Conservation (phyloP, 129 eudicot genomes). For the Rutidosis leptorrhynchoides region DNA sequence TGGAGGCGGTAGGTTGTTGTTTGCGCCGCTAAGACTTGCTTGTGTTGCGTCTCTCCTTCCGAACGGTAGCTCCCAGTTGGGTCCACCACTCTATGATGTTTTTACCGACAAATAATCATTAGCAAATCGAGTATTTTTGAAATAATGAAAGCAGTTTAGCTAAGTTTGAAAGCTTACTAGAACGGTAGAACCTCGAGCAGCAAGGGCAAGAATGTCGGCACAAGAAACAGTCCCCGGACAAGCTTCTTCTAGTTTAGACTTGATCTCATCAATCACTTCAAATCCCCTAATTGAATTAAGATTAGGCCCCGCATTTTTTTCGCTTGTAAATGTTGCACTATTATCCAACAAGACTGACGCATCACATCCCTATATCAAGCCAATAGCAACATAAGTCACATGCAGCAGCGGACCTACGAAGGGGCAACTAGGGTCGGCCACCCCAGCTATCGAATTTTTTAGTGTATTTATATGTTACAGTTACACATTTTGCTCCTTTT, state of each 20-base stretch:
- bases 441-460: too few species aligned
- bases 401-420: too few species aligned
- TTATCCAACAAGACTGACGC: constrained; percentile 88
- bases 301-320: constrained; percentile 76
- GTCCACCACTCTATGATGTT: constrained; percentile 76
- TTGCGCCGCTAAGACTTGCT: constrained; percentile 63
- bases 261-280: constrained; percentile 84
- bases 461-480: too few species aligned
- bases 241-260: constrained; percentile 65
- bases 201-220: constrained; percentile 86
- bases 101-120: neutral
- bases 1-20: constrained; percentile 75
- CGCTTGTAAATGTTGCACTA: constrained; percentile 51
- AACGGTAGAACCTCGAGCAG: constrained; percentile 80
- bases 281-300: constrained; percentile 80
- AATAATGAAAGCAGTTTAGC: neutral
- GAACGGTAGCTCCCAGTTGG: constrained; percentile 78
- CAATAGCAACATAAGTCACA: neutral
- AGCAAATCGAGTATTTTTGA: neutral
- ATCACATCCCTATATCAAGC: constrained; percentile 70
- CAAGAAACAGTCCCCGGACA: constrained; percentile 94
- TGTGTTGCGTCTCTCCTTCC: constrained; percentile 91
- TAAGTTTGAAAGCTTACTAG: constrained; percentile 46
- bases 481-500: too few species aligned
- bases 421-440: too few species aligned